Evolutionary conservation across 2,329 filamentous ascomycete species (phyloP), one percentile per base, ranked within the genome.

Genomic region (Paracorniculantispora psalliotae): DNA sequence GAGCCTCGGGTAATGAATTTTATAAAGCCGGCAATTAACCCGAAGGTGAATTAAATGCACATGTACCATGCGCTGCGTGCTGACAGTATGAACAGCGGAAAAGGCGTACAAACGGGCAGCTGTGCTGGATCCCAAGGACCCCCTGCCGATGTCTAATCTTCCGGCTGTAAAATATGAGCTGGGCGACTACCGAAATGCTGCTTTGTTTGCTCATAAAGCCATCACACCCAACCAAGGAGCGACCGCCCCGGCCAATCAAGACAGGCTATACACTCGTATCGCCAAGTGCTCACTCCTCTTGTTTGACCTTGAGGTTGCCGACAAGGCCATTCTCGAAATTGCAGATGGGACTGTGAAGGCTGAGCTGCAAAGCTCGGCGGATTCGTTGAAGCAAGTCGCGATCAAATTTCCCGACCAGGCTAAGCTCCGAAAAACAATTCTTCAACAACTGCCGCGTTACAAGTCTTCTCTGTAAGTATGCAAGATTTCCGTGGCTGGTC

Each of bases 201-300:
- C 53, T 26, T 17, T 64, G 65, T 35, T 72, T 21, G 28, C 23
- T 25, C 44, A 25, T n/a, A 23, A 55, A 21, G 59, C 63, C 12
- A 46, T 67, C 35, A 15, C 57, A 1, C 54, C 66, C 23, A 30
- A 28, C 2, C 15, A 47, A 12, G 17, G n/a, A n/a, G 8, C 3
- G 50, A 60, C 17, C 49, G 44, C 59, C 59, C 30, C 30, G 12
- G 49, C 44, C 15, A 63, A 59, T 4, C 54, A 35, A 25, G 56
- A 63, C 50, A 63, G 58, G 21, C 49, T 61, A 12, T 54, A 61
- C 41, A 48, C 49, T 8, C 61, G 65, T 2, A 55, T 67, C 12
- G 63, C 51, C 25, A 68, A 67, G 35, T 63, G 63, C 49, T 59
- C 63, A 37, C 26, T 65, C 12, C 57, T 67, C 43, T 50, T 57